Evolutionary conservation across 2,329 filamentous ascomycete genomes (phyloP), one percentile per base, ranked within the genome.

Genomic region (Sphaerulina musiva): DNA sequence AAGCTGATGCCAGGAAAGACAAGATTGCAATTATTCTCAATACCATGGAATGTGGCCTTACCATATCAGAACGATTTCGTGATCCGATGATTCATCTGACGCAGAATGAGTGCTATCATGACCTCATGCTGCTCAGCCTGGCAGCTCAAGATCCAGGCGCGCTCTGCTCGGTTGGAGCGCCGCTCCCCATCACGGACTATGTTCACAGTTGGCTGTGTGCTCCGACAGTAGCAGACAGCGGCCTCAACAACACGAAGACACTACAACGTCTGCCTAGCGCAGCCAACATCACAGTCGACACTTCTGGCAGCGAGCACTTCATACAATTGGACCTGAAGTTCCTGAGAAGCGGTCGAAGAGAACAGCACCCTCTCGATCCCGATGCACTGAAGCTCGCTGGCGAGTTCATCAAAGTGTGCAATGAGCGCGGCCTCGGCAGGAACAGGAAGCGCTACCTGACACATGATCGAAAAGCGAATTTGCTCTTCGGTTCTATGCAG

Each of bases 1-100:
- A 68, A 32, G 66, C 73, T 3, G 71, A 74, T 53, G 73, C 73
- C 4, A 70, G 73, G 46, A 71, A 73, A 48, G 73, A 75, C 62
- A 73, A 73, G 57, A 68, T 70, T 1, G 68, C 69, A 14, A 74
- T 75, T 54, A 69, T 70, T 14, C 61, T 75, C 8, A 74, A 71
- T 47, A 68, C 68, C 8, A 69, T 70, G 53, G 69, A 70, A 11
- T 64, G 71, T 26, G 73, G 73, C 6, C 55, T 75, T 29, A 67
- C 66, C 3, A 56, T 74, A 1, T 67, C 65, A 32, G 63, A 69
- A 8, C 53, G 52, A 4, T 53, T 65, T 40, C 53, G 64, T 23
- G 53, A 63, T 39, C 62, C 64, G 7, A 48, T 40, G 29, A 54
- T 63, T n/a, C 47, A 53, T 10, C 53, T 67, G 23, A 53, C 60